Base-by-base conservation (phyloP, 2,329 filamentous ascomycete genomes). In the Xylaria sp. region DNA sequence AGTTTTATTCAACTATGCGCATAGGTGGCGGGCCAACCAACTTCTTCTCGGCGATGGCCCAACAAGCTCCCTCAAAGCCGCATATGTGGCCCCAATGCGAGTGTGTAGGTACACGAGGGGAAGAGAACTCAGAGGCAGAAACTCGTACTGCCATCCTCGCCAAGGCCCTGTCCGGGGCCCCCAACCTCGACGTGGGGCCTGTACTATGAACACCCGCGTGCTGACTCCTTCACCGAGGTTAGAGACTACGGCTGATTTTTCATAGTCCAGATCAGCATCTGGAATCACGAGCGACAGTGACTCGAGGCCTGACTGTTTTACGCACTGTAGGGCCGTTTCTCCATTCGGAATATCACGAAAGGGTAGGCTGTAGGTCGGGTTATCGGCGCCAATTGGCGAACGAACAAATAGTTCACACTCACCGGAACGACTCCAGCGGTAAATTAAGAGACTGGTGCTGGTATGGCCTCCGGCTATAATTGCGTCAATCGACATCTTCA, bases 111-210 rank as follows among this genome's bases (percentile, higher is more conserved):
- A 60, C 2, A 60, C n/a, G 2, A 9, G 12, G 5, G 33, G 21
- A 2, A 54, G 8, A 9, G 37, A 43, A 5, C 8, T 12, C 2
- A 60, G n/a, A 8, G 23, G 38, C 0, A 63, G 1, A 5, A 45
- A 63, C 2, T 4, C 23, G 5, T 60, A 63, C 11, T 35, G 15
- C 60, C 60, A 63, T 0, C 56, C 56, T 7, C 45, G 15, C 14
- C 17, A 52, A 1, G 17, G 11, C 0, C 9, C n/a, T 0, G 14
- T 0, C 0, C n/a, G 11, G 2, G 15, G 2, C 0, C 21, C 14
- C 2, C 50, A 23, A 2, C 46, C 4, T 0, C n/a, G 15, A 2
- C 15, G 17, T 4, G 51, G 38, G 1, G 56, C 37, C 33, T 46
- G 7, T 1, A 60, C 9, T 4, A 38, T 28, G 12, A 63, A 63